phyloP scores from a whole-genome alignment of 2,329 filamentous ascomycete species.

The Trichophyton verrucosum region DNA sequence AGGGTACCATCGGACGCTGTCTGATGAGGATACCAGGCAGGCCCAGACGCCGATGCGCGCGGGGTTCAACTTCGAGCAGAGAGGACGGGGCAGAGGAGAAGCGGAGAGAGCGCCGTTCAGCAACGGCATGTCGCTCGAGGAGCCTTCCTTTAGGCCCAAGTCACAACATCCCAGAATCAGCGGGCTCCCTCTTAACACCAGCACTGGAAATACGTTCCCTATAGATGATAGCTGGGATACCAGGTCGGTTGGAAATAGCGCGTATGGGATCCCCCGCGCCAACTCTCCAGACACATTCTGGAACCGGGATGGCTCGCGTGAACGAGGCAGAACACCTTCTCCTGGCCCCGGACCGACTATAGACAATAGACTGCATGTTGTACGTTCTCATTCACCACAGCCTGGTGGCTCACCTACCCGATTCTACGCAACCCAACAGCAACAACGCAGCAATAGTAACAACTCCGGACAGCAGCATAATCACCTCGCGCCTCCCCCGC shows the following conservation, averaged over 20 bases:
- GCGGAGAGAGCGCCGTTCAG: conserved; percentile 14
- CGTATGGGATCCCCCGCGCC: conserved; percentile 20
- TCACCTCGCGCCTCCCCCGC: conserved; percentile 33
- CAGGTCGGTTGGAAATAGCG: background rate
- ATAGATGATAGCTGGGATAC: conserved; percentile 12
- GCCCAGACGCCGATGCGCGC: conserved; percentile 24
- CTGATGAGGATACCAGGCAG: conserved; percentile 41
- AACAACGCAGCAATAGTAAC: background rate
- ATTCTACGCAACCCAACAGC: conserved; percentile 23
- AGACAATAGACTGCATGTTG: conserved; percentile 16
- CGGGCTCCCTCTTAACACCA: conserved; percentile 41
- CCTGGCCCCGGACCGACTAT: conserved; percentile 2
- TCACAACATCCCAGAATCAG: conserved; percentile 69
- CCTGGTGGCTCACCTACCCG: conserved; percentile 26
- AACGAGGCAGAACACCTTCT: background rate
- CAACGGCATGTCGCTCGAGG: conserved; percentile 26
- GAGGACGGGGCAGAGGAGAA: conserved; percentile 9
- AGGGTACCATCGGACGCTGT: conserved; percentile 68
- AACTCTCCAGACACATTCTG: conserved; percentile 21
- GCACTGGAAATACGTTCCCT: conserved; percentile 19
- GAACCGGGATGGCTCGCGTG: background rate
- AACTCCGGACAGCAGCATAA: background rate
- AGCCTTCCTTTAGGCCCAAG: conserved; percentile 45
- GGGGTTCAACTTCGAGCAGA: background rate
- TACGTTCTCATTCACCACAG: conserved; percentile 18